Evolutionary conservation across 768 basidiomycete genomes (phyloP), one percentile per base, ranked within the genome.

Genomic region (Boletus barrowsii): DNA sequence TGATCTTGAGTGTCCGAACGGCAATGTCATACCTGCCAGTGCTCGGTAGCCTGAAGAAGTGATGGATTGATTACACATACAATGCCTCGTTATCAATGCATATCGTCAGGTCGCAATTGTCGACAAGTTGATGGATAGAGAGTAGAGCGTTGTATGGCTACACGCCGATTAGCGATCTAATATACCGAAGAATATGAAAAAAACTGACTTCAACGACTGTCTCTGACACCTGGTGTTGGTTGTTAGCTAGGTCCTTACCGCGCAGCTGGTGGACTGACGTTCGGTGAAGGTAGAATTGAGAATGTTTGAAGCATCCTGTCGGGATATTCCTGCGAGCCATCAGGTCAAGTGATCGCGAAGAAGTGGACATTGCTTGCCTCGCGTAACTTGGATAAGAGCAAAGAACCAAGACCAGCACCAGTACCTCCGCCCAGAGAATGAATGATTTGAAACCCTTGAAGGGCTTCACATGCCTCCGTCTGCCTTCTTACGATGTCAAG

Each of bases 361-460:
- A 37, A 47, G 29, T 48, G 42, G 15, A 22, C 35, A 42, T 57
- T 56, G 63, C 78, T 59, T 56, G 80, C 90, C 74, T 94, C 92
- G 49, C 90, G 82, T 55, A 94, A 72, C 66, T 94, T 94, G 36
- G 85, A 83, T 35, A 96, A 72, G 50, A 95, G 73, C 41, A 95
- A 74, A 52, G 85, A 86, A 37, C 93, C 93, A 40, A 95, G 71
- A 17, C 93, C 93, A 22, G 93, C 84, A 36, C 93, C 93, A 3
- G 90, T 95, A 36, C 93, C 93, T 56, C 93, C 93, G 35, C 93
- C 93, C 17, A 98, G 82, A 17, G 93, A 93, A 59, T 96, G 93
- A 10, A 93, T 71, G 44, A 94, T 70, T 62, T 95, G 93, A 66
- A 95, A 93, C 1, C 95, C 95, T 74, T 98, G 95, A 18, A 98